phyloP scores from a whole-genome alignment of 495 filamentous ascomycete species.

The Lepidopterella palustris region DNA sequence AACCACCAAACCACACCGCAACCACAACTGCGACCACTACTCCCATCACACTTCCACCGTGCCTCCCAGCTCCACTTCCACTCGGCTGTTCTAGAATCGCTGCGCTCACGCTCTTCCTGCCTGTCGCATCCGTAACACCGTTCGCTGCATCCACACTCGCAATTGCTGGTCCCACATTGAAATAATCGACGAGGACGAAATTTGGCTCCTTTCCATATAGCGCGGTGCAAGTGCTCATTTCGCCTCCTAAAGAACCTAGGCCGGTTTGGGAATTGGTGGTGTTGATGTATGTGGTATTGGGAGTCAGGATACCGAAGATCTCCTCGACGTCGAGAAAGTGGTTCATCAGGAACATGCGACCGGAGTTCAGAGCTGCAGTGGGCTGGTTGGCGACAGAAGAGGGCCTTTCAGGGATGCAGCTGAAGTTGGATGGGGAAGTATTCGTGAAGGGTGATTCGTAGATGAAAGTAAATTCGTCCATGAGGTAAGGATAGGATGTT shows the following conservation, averaged over 20 bases:
- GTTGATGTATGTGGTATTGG: conserved; percentile 26
- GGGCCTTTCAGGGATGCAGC: conserved; percentile 32
- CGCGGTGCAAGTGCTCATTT: conserved; percentile 21
- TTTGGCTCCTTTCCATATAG: conserved; percentile 30
- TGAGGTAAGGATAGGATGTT: conserved; percentile 32
- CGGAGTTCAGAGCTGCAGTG: conserved; percentile 20
- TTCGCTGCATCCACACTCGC: conserved; percentile 9
- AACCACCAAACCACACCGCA: neutral
- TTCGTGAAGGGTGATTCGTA: conserved; percentile 39
- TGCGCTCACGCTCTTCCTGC: neutral
- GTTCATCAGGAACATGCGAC: conserved; percentile 38
- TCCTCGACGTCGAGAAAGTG: conserved; percentile 33
- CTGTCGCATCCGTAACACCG: neutral
- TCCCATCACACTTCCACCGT: neutral
- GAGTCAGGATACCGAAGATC: conserved; percentile 30
- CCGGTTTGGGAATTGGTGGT: conserved; percentile 28
- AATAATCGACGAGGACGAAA: conserved; percentile 30
- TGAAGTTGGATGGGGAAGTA: conserved; percentile 26
- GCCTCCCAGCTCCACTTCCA: neutral
- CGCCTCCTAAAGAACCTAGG: conserved; percentile 27
- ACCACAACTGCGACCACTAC: neutral
- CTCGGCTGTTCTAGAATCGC: neutral
- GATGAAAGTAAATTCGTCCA: conserved; percentile 38
- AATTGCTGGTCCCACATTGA: conserved; percentile 32
- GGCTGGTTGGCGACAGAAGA: conserved; percentile 17